A percentile compares a stretch with the other conserved stretches of the same genome.
Conservation (phyloP, 1,284 basidiomycete species). For the Acaromyces ingoldii region DNA sequence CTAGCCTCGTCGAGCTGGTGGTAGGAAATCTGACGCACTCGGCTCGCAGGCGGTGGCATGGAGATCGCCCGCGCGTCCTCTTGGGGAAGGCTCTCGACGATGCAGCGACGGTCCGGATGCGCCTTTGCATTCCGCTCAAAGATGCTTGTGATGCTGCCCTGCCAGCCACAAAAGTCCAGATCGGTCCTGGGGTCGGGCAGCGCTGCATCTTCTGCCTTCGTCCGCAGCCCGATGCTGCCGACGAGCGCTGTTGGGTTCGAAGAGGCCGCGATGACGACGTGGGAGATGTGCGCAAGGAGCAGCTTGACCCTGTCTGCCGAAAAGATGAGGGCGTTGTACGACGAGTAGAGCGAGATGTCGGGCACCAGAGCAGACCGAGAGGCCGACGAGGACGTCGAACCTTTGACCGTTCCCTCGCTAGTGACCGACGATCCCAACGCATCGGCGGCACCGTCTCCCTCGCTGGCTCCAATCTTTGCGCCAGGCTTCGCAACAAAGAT, state of each 20-base stretch:
- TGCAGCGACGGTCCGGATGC: conserved; percentile 43
- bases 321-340: conserved; percentile 95
- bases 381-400: conserved; percentile 6
- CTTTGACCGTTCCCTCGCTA: conserved; percentile 1
- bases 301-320: conserved; percentile 70
- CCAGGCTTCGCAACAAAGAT: conserved; percentile 57
- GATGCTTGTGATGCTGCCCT: conserved; percentile 83
- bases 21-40: conserved; percentile 67
- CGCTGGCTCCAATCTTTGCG: conserved; percentile 14
- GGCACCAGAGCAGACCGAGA: conserved; percentile 55
- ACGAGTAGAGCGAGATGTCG: conserved; percentile 69
- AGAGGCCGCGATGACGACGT: conserved; percentile 68
- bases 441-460: conserved; percentile 13
- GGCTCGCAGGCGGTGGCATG: conserved; percentile 58
- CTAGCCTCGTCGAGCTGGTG: conserved; percentile 74
- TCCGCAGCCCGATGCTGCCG: conserved; percentile 41
- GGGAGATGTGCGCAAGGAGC: conserved; percentile 80
- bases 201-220: conserved; percentile 68
- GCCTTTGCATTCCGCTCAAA: conserved; percentile 44
- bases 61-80: conserved; percentile 80
- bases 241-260: conserved; percentile 54
- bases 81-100: conserved; percentile 58
- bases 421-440: conserved; percentile 1
- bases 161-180: conserved; percentile 94
- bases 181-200: conserved; percentile 78